Conservation (phyloP, 2,329 filamentous ascomycete genomes). For the Balansia obtecta region DNA sequence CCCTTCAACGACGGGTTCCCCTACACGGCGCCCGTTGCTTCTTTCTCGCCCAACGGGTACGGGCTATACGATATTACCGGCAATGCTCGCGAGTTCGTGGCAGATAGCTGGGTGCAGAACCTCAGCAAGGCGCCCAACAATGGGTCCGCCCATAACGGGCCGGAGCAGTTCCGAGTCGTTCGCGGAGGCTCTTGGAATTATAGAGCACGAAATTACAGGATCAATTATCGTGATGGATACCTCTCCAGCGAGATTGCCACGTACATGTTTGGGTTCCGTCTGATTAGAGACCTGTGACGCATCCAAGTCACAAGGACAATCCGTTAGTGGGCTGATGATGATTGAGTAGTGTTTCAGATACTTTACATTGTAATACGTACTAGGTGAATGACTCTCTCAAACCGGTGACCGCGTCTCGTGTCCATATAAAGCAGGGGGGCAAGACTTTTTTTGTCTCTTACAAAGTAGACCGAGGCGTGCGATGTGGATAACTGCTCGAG, state of each 20-base stretch:
- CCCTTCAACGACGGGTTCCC: slow-evolving; percentile 6
- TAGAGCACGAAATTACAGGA: slow-evolving; percentile 6
- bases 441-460: too few species aligned
- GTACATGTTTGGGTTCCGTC: slow-evolving; percentile 8
- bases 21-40: slow-evolving; percentile 7
- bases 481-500: too few species aligned
- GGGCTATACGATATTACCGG: slow-evolving; percentile 9
- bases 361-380: too few species aligned
- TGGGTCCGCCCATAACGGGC: slow-evolving; percentile 5
- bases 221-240: slow-evolving; percentile 8
- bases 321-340: too few species aligned
- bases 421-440: too few species aligned
- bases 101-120: slow-evolving; percentile 5
- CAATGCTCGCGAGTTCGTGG: slow-evolving; percentile 9
- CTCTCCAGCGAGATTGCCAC: slow-evolving; percentile 7
- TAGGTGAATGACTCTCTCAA: too few species aligned
- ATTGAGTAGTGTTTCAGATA: too few species aligned
- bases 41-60: slow-evolving; percentile 8
- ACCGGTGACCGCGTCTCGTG: too few species aligned
- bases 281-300: slow-evolving; percentile 3
- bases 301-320: too few species aligned
- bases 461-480: too few species aligned
- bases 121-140: slow-evolving; percentile 1
- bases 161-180: slow-evolving; percentile 6
- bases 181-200: slow-evolving; percentile 9